Base-by-base conservation (phyloP, 2,329 filamentous ascomycete genomes). In the Graphilbum ipis-grandicollis region DNA sequence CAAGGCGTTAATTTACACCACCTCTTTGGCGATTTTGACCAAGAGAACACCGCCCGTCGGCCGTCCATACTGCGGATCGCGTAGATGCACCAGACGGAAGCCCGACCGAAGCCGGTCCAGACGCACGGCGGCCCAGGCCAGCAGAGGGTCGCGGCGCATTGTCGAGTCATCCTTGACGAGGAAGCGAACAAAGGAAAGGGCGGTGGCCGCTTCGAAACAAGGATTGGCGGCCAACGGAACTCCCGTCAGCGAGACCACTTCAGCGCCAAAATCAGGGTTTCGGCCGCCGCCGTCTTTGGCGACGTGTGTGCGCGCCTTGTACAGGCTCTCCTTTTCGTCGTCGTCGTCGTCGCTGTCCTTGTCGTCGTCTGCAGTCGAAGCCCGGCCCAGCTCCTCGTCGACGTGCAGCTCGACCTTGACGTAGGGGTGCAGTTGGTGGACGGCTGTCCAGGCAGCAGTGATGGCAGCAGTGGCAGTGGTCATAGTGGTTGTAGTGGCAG, bases 121-220 rank as follows among this genome's bases (percentile, higher is more conserved):
- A 29, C 85, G 69, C 47, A 93, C 76, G 50, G 85, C 93, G 2
- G 81, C 75, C 90, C 90, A 96, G 3, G 79, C 84, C 10, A 84
- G 78, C 39, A 93, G 56, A 41, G 79, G 70, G 49, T 96, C 85
- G 43, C 69, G 68, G 4, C 77, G 75, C 45, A 86, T 71, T 3
- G 36, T 33, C 46, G 93, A 79, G 19, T 33, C 34, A 52, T 96
- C 83, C 55, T 85, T 79, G 46, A 96, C 66, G 48, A 92, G 84
- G 62, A 96, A 82, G 48, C 79, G 66, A 37, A 84, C 63, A 58
- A 85, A 86, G 22, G 74, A 72, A 42, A 86, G 60, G 49, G 79
- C 71, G 36, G 79, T 71, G 9, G 81, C 65, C 2, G 83, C n/a
- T n/a, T n/a, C n/a, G n/a, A n/a, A n/a, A n/a, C n/a, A n/a, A n/a